A percentile compares a stretch with the other conserved stretches of the same genome.
These are phyloP conservation scores for Persicaria tinctoria DNA, from an alignment of 148 eudicot species.

Conservation along the genomic window DNA sequence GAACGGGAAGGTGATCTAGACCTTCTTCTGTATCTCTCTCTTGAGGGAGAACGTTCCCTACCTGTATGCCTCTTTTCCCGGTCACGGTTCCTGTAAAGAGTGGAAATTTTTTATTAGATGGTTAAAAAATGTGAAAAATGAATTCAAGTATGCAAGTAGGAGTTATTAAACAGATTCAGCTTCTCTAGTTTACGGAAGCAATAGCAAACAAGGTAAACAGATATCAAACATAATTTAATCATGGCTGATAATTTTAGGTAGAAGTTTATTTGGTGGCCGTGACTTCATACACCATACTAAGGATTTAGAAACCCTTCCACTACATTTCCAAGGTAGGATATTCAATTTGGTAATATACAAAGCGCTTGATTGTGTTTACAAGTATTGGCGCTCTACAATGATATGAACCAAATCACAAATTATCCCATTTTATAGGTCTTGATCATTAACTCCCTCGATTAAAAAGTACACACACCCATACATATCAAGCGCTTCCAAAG, in stretches of 20 bases:
- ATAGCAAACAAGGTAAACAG: neutral
- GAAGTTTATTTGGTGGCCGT: neutral
- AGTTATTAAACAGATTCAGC: neutral
- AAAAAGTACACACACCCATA: neutral
- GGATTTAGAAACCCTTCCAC: neutral
- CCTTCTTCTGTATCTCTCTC: constrained; percentile 26
- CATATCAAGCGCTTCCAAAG: neutral
- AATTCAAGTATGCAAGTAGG: neutral
- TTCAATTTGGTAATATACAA: neutral
- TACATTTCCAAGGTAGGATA: neutral
- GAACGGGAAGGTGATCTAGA: constrained; percentile 45
- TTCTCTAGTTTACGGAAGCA: neutral
- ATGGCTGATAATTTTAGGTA: neutral
- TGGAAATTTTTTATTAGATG: neutral
- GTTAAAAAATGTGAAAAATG: neutral
- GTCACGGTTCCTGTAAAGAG: constrained; percentile 42
- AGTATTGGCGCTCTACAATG: neutral
- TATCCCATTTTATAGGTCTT: neutral
- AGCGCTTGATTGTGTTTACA: neutral
- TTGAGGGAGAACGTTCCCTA: constrained; percentile 41
- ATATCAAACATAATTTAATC: neutral
- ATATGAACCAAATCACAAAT: neutral
- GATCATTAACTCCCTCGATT: neutral
- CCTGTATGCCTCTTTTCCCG: constrained; percentile 54
- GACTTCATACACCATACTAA: neutral